Percentiles rank a stretch among this genome's conserved stretches.
Conservation (phyloP, 2,329 filamentous ascomycete species). For the Hysterium pulicare region DNA sequence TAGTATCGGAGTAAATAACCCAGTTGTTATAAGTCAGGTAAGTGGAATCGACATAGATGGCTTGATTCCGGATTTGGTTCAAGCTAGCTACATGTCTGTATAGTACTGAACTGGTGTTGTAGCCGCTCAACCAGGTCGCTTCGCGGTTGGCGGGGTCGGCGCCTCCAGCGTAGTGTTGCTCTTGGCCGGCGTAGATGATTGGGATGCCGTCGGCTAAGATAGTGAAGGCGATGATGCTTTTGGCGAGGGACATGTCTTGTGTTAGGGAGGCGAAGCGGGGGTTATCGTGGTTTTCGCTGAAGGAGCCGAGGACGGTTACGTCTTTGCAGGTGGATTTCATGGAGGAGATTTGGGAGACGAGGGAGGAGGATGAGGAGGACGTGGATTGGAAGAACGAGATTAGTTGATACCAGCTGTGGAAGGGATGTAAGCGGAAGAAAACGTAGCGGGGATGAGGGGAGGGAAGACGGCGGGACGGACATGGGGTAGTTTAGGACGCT, state of each 20-base stretch:
- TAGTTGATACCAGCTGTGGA: conserved; percentile 33
- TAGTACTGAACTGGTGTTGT: conserved; percentile 38
- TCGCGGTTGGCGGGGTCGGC: conserved; percentile 37
- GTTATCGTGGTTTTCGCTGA: conserved; percentile 43
- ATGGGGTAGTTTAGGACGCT: conserved; percentile 37
- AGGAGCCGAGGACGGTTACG: conserved; percentile 35
- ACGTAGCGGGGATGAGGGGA: conserved; percentile 11
- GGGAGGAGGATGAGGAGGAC: conserved; percentile 34
- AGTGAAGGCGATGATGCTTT: conserved; percentile 38
- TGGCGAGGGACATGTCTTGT: conserved; percentile 33
- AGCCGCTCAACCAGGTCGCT: conserved; percentile 39
- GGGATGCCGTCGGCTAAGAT: conserved; percentile 43
- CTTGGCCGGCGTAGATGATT: conserved; percentile 43
- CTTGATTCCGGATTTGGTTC: conserved; percentile 44
- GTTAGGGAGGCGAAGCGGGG: conserved; percentile 39
- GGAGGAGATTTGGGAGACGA: conserved; percentile 31
- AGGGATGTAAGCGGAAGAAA: not conserved
- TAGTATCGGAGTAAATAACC: conserved; percentile 43
- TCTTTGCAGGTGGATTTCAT: conserved; percentile 37
- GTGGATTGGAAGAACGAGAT: conserved; percentile 35
- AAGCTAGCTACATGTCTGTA: conserved; percentile 38
- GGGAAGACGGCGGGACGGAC: conserved; percentile 1
- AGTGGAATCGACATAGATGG: conserved; percentile 33
- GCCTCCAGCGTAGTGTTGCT: conserved; percentile 39
- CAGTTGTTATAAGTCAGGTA: conserved; percentile 44